Conservation (phyloP, 768 basidiomycete genomes). For the Plicaturopsis crispa region DNA sequence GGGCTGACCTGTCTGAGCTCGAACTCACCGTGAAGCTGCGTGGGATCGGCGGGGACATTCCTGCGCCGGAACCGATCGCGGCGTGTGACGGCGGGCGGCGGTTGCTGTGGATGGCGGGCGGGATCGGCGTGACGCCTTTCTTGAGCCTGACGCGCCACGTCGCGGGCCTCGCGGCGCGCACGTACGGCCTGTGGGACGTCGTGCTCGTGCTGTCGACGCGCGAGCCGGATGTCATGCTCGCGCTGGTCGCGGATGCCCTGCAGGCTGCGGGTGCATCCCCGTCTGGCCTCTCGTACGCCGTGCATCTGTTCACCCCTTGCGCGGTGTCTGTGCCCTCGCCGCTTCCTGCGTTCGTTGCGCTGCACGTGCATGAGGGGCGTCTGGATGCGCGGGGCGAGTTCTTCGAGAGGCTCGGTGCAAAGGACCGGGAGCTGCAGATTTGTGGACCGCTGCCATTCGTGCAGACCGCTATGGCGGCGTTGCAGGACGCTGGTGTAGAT, state of each 20-base stretch:
- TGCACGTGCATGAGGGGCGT: constrained; percentile 15
- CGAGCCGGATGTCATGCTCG: constrained; percentile 44
- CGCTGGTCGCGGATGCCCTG: constrained; percentile 29
- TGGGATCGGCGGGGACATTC: constrained; percentile 50
- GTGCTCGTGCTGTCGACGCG: constrained; percentile 41
- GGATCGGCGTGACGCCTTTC: constrained; percentile 61
- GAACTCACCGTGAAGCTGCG: constrained; percentile 36
- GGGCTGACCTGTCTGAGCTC: constrained; percentile 33
- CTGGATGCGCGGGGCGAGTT: constrained; percentile 9
- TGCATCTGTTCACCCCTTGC: constrained; percentile 34
- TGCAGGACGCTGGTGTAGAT: constrained; percentile 28
- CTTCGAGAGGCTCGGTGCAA: constrained; percentile 10
- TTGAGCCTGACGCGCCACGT: constrained; percentile 38
- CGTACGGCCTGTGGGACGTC: constrained; percentile 32
- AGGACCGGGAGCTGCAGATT: constrained; percentile 28
- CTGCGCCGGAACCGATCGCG: neutral
- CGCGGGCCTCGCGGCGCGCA: constrained; percentile 12
- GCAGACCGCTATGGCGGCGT: constrained; percentile 21
- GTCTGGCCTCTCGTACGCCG: constrained; percentile 16
- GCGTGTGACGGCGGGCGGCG: constrained; percentile 13
- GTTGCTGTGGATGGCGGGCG: constrained; percentile 55
- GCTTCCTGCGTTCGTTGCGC: constrained; percentile 2
- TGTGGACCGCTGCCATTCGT: constrained; percentile 47
- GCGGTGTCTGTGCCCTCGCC: constrained; percentile 3
- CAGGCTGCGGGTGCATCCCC: constrained; percentile 9